Evolutionary conservation across 352 stramenopile species (phyloP).

Genomic region (Phytophthora podocarpi): DNA sequence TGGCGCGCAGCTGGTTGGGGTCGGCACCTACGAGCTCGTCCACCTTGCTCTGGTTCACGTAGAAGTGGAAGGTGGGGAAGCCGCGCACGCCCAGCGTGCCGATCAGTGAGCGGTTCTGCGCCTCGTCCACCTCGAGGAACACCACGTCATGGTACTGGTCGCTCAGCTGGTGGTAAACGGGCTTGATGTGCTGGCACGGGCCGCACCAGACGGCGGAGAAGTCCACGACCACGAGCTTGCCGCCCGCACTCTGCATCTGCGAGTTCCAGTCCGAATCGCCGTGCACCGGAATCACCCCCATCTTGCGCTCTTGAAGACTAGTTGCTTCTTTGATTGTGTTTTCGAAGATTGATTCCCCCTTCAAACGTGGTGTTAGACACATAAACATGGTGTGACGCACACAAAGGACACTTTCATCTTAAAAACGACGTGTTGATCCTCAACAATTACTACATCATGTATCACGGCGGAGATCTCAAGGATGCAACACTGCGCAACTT

Average conservation of each 20-base stretch:
- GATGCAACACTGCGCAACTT: no score
- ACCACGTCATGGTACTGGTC: conserved; percentile 86
- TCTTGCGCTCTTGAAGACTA: conserved; percentile 18
- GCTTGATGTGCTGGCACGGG: conserved; percentile 89
- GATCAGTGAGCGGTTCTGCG: conserved; percentile 86
- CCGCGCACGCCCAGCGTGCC: conserved; percentile 71
- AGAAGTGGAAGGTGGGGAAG: conserved; percentile 93
- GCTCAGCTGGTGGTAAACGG: conserved; percentile 80
- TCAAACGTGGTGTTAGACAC: background rate
- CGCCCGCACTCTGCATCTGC: conserved; percentile 71
- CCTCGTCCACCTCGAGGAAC: conserved; percentile 89
- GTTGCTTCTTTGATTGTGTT: conserved; percentile 59
- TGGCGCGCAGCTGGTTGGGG: conserved; percentile 77
- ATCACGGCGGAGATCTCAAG: no score
- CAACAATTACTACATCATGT: no score
- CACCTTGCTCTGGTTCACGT: conserved; percentile 87
- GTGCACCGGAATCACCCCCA: conserved; percentile 76
- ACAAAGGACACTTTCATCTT: no score
- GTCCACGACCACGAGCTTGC: conserved; percentile 91
- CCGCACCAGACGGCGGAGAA: conserved; percentile 88
- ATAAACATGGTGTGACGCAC: conserved; percentile 2
- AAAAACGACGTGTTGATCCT: no score
- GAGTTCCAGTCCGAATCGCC: conserved; percentile 83
- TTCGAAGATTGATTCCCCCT: conserved; percentile 18
- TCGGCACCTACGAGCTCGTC: conserved; percentile 89